Percentiles rank a stretch among this genome's conserved stretches.
Conservation (phyloP, 2,329 filamentous ascomycete species). For the Talaromyces sp. region DNA sequence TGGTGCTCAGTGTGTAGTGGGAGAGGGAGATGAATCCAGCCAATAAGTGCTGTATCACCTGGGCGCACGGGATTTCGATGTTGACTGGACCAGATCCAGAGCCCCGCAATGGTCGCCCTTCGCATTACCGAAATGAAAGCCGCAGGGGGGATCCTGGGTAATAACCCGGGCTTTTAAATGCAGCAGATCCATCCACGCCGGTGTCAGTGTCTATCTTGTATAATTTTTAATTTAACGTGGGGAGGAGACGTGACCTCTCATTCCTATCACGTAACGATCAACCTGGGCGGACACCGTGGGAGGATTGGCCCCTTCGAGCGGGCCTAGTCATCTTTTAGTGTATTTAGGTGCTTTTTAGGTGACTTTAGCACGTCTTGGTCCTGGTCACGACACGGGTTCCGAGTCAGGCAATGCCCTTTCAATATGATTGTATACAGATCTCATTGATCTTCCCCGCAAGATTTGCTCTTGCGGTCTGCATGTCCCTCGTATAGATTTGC, state of each 20-base stretch:
- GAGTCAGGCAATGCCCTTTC: too few species aligned
- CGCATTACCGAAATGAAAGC: not conserved
- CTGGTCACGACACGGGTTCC: too few species aligned
- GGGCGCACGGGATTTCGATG: conserved; percentile 1
- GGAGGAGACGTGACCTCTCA: too few species aligned
- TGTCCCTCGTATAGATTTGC: too few species aligned
- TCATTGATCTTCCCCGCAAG: not conserved
- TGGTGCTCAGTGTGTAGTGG: not conserved
- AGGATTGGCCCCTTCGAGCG: not conserved
- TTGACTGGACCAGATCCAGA: conserved; percentile 4
- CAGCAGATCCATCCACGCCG: too few species aligned
- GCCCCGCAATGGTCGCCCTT: not conserved
- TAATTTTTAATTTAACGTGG: too few species aligned
- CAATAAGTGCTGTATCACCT: not conserved
- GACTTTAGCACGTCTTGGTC: too few species aligned
- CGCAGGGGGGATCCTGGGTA: not conserved
- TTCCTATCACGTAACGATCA: not conserved
- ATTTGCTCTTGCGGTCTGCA: too few species aligned
- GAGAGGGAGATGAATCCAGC: not conserved
- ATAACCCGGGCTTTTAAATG: too few species aligned
- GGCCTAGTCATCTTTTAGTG: not conserved
- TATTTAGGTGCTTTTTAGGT: not conserved
- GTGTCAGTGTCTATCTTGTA: too few species aligned
- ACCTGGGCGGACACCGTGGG: too few species aligned
- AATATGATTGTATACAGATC: not conserved